Percentiles rank a stretch among this genome's conserved stretches.
Evolutionary conservation across 306 rosid species (phyloP).

Genomic region (Trifolium dubium): DNA sequence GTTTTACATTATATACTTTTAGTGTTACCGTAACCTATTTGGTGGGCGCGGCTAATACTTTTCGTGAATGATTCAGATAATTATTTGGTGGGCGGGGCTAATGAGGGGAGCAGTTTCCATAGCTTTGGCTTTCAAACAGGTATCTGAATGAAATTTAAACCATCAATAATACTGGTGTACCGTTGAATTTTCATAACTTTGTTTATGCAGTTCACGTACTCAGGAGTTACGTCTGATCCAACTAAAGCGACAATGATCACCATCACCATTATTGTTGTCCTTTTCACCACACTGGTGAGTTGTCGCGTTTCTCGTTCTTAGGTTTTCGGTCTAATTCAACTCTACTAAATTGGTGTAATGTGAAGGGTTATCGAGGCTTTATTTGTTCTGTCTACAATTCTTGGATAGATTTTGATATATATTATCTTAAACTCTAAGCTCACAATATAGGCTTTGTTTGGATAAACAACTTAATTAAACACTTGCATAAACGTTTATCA

Average conservation of each 20-base stretch:
- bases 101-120: slow-evolving; percentile 95
- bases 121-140: slow-evolving; percentile 96
- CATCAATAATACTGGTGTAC: neutral
- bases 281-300: slow-evolving; percentile 84
- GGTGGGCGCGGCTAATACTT: slow-evolving; percentile 91
- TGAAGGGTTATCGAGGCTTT: neutral
- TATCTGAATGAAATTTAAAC: slow-evolving; percentile 27
- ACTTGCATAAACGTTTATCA: too few species aligned
- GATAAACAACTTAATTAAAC: too few species aligned
- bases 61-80: slow-evolving; percentile 48
- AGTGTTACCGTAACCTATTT: slow-evolving; percentile 47
- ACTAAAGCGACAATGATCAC: slow-evolving; percentile 78
- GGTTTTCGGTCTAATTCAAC: neutral
- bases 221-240: slow-evolving; percentile 82
- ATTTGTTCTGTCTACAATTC: neutral
- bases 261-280: slow-evolving; percentile 77
- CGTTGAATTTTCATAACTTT: slow-evolving; percentile 8
- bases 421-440: too few species aligned
- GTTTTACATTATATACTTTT: slow-evolving; percentile 3
- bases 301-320: neutral
- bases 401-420: neutral
- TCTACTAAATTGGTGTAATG: neutral
- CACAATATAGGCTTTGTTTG: too few species aligned
- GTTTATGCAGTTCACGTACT: slow-evolving; percentile 72
- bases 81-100: slow-evolving; percentile 97